Evolutionary conservation across 148 eudicot species (phyloP).

Genomic region (Camellia lanceoleosa): DNA sequence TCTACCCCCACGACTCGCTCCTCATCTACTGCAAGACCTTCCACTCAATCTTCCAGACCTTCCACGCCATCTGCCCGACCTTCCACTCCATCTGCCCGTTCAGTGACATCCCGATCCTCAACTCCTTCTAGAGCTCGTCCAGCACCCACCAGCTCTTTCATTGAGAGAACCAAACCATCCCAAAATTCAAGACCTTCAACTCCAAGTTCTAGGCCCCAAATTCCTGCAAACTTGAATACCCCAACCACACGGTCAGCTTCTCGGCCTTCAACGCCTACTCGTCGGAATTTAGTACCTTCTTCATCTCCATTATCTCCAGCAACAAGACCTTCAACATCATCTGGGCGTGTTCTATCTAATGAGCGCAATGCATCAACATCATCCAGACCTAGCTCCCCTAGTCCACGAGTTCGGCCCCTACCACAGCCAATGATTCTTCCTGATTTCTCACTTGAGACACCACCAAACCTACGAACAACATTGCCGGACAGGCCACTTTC

Average conservation of each 20-base stretch:
- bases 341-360: slow-evolving; percentile 43
- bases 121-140: slow-evolving; percentile 75
- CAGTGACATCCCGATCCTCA: slow-evolving; percentile 60
- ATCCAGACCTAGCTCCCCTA: slow-evolving; percentile 89
- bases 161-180: slow-evolving; percentile 55
- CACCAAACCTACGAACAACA: slow-evolving; percentile 87
- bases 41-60: slow-evolving; percentile 69
- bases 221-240: slow-evolving; percentile 48
- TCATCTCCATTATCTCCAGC: slow-evolving; percentile 44
- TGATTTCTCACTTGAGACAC: slow-evolving; percentile 86
- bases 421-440: slow-evolving; percentile 68
- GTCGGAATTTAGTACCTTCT: slow-evolving; percentile 54
- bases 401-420: slow-evolving; percentile 62
- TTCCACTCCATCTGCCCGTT: slow-evolving; percentile 60
- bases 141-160: slow-evolving; percentile 42
- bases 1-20: slow-evolving; percentile 68
- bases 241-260: slow-evolving; percentile 54
- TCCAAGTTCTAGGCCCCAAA: slow-evolving; percentile 77
- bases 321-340: slow-evolving; percentile 43
- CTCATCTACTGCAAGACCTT: not conserved
- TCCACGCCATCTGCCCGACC: slow-evolving; percentile 78
- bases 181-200: slow-evolving; percentile 88
- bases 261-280: slow-evolving; percentile 92
- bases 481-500: slow-evolving; percentile 86
- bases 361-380: slow-evolving; percentile 48